These are phyloP conservation scores for Suillus cothurnatus DNA, from an alignment of 768 basidiomycete species.

Conservation along the genomic window DNA sequence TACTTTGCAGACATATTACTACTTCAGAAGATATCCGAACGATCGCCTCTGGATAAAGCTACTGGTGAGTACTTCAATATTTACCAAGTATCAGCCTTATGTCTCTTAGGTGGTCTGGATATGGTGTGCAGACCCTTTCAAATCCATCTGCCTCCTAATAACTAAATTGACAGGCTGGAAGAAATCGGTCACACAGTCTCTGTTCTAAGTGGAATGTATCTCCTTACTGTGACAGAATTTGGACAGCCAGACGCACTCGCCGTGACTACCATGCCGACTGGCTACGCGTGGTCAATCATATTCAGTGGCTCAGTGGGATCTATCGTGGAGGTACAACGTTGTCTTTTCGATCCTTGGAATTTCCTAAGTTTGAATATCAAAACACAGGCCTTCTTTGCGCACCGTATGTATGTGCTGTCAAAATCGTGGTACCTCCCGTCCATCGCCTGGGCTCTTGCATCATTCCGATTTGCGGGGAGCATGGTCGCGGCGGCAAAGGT, in stretches of 20 bases:
- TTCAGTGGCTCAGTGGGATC: slow-evolving; percentile 30
- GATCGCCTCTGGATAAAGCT: slow-evolving; percentile 21
- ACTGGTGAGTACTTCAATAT: slow-evolving; percentile 19
- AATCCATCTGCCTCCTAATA: background rate
- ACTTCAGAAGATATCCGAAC: slow-evolving; percentile 21
- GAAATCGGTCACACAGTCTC: slow-evolving; percentile 25
- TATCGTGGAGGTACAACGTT: slow-evolving; percentile 20
- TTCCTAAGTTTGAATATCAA: background rate
- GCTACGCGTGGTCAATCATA: slow-evolving; percentile 21
- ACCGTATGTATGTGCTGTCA: slow-evolving; percentile 25
- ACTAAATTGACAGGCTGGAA: slow-evolving; percentile 8
- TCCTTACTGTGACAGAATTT: slow-evolving; percentile 25
- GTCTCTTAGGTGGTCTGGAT: slow-evolving; percentile 5
- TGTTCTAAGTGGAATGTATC: slow-evolving; percentile 25
- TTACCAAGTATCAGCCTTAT: slow-evolving; percentile 10
- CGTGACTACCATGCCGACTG: slow-evolving; percentile 15
- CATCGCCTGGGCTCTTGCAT: slow-evolving; percentile 16
- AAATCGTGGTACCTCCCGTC: slow-evolving; percentile 15
- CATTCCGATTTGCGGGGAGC: slow-evolving; percentile 20
- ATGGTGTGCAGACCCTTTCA: slow-evolving; percentile 1
- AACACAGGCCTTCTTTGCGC: slow-evolving; percentile 24
- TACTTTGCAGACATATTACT: slow-evolving; percentile 28
- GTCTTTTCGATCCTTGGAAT: background rate
- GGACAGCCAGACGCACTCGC: slow-evolving; percentile 18
- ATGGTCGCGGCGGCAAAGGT: slow-evolving; percentile 12